Evolutionary conservation across 495 filamentous ascomycete species (phyloP).

Genomic region (Trypethelium eluteriae): DNA sequence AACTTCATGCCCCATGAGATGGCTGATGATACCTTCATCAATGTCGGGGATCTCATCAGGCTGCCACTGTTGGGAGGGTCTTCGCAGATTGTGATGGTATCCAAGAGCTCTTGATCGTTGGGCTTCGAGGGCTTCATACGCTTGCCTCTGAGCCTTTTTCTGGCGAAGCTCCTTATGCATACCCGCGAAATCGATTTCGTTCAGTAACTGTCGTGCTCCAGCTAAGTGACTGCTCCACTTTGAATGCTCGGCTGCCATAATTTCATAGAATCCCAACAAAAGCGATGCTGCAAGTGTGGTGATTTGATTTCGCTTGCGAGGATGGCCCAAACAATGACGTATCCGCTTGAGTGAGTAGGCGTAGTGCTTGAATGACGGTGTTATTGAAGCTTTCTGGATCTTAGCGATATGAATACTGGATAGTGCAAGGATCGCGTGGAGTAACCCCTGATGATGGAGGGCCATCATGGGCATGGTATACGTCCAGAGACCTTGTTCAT

Average conservation of each 20-base stretch:
- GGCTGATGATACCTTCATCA: conserved; percentile 33
- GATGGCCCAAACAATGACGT: conserved; percentile 62
- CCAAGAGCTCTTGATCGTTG: neutral
- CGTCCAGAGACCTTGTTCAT: conserved; percentile 76
- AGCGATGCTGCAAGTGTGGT: conserved; percentile 81
- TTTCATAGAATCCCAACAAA: conserved; percentile 88
- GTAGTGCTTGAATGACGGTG: conserved; percentile 85
- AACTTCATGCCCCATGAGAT: conserved; percentile 31
- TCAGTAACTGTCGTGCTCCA: conserved; percentile 73
- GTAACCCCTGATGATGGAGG: conserved; percentile 70
- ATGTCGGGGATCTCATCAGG: conserved; percentile 25
- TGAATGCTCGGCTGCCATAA: conserved; percentile 86
- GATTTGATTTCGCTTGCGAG: conserved; percentile 62
- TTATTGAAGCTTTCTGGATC: conserved; percentile 60
- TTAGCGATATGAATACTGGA: conserved; percentile 84
- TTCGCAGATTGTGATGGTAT: neutral
- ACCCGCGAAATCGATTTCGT: conserved; percentile 68
- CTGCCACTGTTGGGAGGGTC: neutral
- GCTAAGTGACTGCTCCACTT: conserved; percentile 92
- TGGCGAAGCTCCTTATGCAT: conserved; percentile 64
- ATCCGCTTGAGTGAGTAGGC: conserved; percentile 74
- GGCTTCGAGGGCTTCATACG: conserved; percentile 17
- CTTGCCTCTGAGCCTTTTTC: conserved; percentile 40
- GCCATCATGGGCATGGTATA: conserved; percentile 81
- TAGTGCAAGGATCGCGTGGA: conserved; percentile 87